Evolutionary conservation across 305 asterid species (phyloP).

Genomic region (Withania somnifera): DNA sequence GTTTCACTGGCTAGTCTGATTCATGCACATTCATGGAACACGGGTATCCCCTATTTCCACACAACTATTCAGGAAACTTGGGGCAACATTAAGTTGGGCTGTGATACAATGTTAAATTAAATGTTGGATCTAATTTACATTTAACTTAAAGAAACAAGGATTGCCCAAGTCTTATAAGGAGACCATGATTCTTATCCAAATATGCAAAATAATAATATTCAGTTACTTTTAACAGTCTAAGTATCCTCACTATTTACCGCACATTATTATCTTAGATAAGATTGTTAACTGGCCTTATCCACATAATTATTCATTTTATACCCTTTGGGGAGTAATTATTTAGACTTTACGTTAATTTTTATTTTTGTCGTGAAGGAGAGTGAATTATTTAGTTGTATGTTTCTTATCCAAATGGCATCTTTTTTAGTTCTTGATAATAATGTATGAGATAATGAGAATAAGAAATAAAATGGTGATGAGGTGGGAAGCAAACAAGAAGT

Average conservation of each 20-base stretch:
- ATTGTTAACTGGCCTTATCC: background rate
- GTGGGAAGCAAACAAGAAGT: conserved; percentile 49
- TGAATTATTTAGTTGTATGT: background rate
- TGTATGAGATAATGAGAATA: background rate
- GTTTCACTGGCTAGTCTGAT: too few relatives aligned
- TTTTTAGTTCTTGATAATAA: background rate
- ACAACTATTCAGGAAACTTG: too few relatives aligned
- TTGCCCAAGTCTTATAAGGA: too few relatives aligned
- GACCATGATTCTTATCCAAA: too few relatives aligned
- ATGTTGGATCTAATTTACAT: too few relatives aligned
- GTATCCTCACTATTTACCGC: background rate
- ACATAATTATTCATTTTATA: background rate
- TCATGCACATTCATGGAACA: too few relatives aligned
- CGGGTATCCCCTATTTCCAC: too few relatives aligned
- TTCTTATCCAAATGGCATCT: conserved; percentile 8
- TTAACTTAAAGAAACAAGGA: too few relatives aligned
- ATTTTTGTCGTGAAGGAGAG: background rate
- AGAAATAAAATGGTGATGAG: conserved; percentile 6
- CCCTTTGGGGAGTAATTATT: background rate
- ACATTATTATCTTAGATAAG: background rate
- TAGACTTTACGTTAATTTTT: background rate
- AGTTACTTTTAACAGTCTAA: background rate
- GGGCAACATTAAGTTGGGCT: too few relatives aligned
- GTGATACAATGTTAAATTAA: too few relatives aligned
- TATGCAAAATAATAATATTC: background rate